These are phyloP conservation scores for Pyrenochaeta sp. DNA, from an alignment of 2,329 filamentous ascomycete species.

Conservation along the genomic window DNA sequence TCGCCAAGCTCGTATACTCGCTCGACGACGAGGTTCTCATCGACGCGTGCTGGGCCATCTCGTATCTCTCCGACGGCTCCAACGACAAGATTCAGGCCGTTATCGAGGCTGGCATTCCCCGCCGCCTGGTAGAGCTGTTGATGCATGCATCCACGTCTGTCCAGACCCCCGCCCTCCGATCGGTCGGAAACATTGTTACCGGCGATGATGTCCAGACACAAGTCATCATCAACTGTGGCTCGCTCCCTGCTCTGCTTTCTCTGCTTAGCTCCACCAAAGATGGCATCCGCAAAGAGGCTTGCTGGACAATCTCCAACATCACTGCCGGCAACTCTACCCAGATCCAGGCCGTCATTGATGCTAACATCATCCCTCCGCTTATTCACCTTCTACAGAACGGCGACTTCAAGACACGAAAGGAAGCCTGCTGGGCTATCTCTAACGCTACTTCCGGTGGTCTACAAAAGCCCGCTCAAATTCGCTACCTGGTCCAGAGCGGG, in stretches of 20 bases:
- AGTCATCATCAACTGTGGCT: slow-evolving; percentile 98
- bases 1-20: slow-evolving; percentile 97
- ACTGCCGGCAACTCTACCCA: slow-evolving; percentile 97
- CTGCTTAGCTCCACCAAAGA: slow-evolving; percentile 97
- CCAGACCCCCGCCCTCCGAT: slow-evolving; percentile 95
- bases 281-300: slow-evolving; percentile 98
- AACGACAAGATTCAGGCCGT: slow-evolving; percentile 99
- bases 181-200: slow-evolving; percentile 98
- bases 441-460: slow-evolving; percentile 97
- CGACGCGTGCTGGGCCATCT: slow-evolving; percentile 99
- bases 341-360: slow-evolving; percentile 96
- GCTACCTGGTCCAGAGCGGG: slow-evolving; percentile 90
- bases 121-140: slow-evolving; percentile 92
- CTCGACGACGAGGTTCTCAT: slow-evolving; percentile 98
- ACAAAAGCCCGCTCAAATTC: slow-evolving; percentile 98
- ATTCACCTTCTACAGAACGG: slow-evolving; percentile 96
- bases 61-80: slow-evolving; percentile 95
- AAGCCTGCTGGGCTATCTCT: slow-evolving; percentile 99
- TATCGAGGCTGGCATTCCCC: slow-evolving; percentile 96
- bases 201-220: slow-evolving; percentile 99
- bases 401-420: slow-evolving; percentile 98
- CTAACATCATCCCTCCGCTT: slow-evolving; percentile 93
- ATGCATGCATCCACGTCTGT: slow-evolving; percentile 99
- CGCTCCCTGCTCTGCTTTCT: slow-evolving; percentile 89
- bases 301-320: slow-evolving; percentile 99